Evolutionary conservation across 1,284 basidiomycete genomes (phyloP).

Genomic region (Ceratobasidium sp.): DNA sequence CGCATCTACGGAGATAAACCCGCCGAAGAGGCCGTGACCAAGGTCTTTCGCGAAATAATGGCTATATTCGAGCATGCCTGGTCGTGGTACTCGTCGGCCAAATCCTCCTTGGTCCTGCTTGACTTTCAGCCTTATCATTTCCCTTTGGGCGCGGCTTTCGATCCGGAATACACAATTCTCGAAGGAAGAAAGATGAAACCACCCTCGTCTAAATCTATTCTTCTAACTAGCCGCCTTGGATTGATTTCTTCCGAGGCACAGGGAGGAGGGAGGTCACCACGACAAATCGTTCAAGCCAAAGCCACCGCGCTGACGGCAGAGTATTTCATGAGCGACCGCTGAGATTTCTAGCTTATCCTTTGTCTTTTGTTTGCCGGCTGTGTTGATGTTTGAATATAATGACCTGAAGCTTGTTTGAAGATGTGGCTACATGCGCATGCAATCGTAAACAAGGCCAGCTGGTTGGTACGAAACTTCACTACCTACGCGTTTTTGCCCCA

Average conservation of each 20-base stretch:
- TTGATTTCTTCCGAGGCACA: conserved; percentile 7
- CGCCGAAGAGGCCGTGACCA: neutral
- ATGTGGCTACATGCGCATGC: conserved; percentile 8
- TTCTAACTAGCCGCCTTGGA: conserved; percentile 26
- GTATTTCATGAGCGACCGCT: conserved; percentile 2
- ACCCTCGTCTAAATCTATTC: neutral
- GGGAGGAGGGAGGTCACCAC: neutral
- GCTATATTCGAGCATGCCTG: conserved; percentile 13
- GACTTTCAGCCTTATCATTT: conserved; percentile 15
- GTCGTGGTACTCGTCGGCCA: conserved; percentile 13
- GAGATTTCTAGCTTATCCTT: neutral
- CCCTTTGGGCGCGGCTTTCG: neutral
- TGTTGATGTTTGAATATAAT: neutral
- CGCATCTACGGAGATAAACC: neutral
- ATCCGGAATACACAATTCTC: neutral
- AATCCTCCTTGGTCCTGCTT: conserved; percentile 20
- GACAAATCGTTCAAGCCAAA: neutral
- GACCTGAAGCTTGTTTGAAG: neutral
- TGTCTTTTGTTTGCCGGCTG: neutral
- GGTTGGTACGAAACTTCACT: neutral
- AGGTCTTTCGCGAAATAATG: neutral
- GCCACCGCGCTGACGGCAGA: conserved; percentile 23
- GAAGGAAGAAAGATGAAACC: conserved; percentile 11
- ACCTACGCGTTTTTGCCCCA: no score
- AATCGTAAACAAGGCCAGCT: conserved; percentile 3